A percentile compares a stretch with the other conserved stretches of the same genome.
Evolutionary conservation across 805 yeast species (phyloP).

Genomic region (Candida oleophila): DNA sequence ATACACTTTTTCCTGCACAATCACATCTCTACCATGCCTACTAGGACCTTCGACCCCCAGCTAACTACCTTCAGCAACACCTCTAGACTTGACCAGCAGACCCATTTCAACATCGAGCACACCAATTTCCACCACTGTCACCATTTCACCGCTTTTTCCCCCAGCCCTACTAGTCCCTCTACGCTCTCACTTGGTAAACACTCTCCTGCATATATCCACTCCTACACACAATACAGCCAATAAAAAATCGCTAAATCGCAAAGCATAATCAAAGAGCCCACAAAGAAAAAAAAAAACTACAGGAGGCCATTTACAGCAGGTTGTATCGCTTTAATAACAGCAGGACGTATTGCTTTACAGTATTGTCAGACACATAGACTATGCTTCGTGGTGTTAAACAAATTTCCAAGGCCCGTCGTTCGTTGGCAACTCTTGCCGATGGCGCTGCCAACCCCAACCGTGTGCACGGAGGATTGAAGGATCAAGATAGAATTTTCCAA

Average conservation of each 20-base stretch:
- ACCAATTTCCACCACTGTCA: too few relatives aligned
- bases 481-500: conserved; percentile 85
- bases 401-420: conserved; percentile 3
- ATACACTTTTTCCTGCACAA: too few relatives aligned
- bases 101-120: too few relatives aligned
- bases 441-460: conserved; percentile 50
- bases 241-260: conserved; percentile 5
- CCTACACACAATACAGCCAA: conserved; percentile 6
- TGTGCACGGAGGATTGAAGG: conserved; percentile 71
- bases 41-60: too few relatives aligned
- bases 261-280: conserved; percentile 17
- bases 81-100: too few relatives aligned
- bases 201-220: not conserved
- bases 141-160: not conserved
- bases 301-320: not conserved
- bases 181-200: not conserved
- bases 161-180: not conserved
- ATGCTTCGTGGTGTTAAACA: conserved; percentile 34
- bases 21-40: too few relatives aligned
- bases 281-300: conserved; percentile 5
- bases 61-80: too few relatives aligned
- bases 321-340: not conserved
- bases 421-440: conserved; percentile 49
- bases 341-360: not conserved
- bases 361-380: not conserved